Evolutionary conservation across 768 basidiomycete species (phyloP).

Genomic region (Cystoderma amianthinum): DNA sequence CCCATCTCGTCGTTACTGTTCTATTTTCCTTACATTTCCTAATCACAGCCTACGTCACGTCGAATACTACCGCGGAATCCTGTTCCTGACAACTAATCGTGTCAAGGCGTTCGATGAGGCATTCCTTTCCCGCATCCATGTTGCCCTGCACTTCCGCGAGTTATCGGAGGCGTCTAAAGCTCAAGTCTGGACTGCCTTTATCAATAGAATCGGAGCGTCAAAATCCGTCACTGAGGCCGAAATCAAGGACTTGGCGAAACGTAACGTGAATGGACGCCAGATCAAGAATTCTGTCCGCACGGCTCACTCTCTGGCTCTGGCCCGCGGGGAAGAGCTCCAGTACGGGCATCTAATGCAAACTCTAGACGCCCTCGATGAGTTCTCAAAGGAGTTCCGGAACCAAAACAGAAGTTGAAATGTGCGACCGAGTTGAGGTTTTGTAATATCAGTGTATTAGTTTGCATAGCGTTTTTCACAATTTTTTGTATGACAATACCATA

Average conservation of each 20-base stretch:
- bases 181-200: conserved; percentile 62
- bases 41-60: conserved; percentile 45
- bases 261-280: conserved; percentile 55
- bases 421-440: too few species aligned
- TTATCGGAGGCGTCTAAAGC: conserved; percentile 43
- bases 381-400: conserved; percentile 42
- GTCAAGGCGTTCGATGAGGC: conserved; percentile 61
- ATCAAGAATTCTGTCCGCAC: conserved; percentile 68
- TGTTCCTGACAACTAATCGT: conserved; percentile 52
- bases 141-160: conserved; percentile 58
- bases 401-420: too few species aligned
- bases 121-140: conserved; percentile 62
- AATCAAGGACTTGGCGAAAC: conserved; percentile 36
- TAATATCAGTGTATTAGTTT: too few species aligned
- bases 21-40: too few species aligned
- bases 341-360: conserved; percentile 50
- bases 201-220: conserved; percentile 34
- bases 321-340: conserved; percentile 35
- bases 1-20: conserved; percentile 5
- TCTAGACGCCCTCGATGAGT: conserved; percentile 57
- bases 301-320: conserved; percentile 52
- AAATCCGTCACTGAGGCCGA: conserved; percentile 31
- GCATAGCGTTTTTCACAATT: too few species aligned
- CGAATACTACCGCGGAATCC: conserved; percentile 50
- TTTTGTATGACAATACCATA: too few species aligned